Percentiles rank a stretch among this genome's conserved stretches.
Evolutionary conservation across 257 asterid genomes (phyloP).

Genomic region (Primulina huaijiensis): DNA sequence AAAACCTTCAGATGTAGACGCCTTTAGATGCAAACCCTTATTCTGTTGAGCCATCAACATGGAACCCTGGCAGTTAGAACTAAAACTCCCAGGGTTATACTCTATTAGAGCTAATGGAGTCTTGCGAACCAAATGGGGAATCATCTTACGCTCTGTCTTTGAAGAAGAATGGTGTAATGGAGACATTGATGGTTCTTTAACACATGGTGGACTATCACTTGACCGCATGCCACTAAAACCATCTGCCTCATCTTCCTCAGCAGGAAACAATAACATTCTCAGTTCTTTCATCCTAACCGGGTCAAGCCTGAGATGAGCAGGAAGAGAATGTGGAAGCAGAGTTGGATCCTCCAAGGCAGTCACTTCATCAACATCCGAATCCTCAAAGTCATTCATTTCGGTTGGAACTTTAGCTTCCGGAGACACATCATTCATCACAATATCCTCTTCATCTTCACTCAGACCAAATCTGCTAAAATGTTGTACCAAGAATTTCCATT

Average conservation of each 20-base stretch:
- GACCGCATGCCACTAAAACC: conserved; percentile 38
- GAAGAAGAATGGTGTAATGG: conserved; percentile 48
- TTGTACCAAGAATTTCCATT: conserved; percentile 83
- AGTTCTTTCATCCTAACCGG: conserved; percentile 80
- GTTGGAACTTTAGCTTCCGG: conserved; percentile 49
- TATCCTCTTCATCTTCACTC: conserved; percentile 81
- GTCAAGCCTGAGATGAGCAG: conserved; percentile 94
- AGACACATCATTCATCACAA: conserved; percentile 59
- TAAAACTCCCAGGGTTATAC: conserved; percentile 65
- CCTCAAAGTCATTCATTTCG: conserved; percentile 48
- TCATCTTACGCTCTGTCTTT: conserved; percentile 34
- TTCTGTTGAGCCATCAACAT: conserved; percentile 78
- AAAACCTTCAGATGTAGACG: conserved; percentile 67
- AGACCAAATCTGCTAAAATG: conserved; percentile 98
- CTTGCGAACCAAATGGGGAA: conserved; percentile 58
- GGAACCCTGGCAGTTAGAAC: conserved; percentile 61
- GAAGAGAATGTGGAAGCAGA: conserved; percentile 86
- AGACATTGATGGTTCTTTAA: conserved; percentile 59
- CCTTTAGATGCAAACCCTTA: conserved; percentile 51
- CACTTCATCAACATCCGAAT: conserved; percentile 58
- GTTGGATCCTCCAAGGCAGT: conserved; percentile 41
- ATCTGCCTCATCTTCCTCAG: conserved; percentile 62
- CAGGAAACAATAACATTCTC: conserved; percentile 70
- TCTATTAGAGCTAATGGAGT: conserved; percentile 86
- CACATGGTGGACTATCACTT: conserved; percentile 39